Evolutionary conservation across 192 early-diverging fungal genomes (phyloP), one percentile per base, ranked within the genome.

Genomic region (Coemansia sp.): DNA sequence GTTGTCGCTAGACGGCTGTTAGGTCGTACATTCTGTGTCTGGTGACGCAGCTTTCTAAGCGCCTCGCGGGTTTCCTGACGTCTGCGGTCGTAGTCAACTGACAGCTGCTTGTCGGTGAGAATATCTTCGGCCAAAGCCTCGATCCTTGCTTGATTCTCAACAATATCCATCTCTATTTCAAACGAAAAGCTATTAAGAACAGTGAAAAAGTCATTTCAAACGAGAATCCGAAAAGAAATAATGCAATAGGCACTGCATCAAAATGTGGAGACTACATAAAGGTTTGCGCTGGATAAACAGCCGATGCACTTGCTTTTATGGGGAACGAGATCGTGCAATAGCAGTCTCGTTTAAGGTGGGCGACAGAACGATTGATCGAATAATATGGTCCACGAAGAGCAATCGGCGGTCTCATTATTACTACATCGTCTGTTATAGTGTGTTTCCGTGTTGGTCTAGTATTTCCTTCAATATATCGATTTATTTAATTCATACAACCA

Each of bases 41-140:
- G 66, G 59, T 72, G 45, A 15, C 59, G 65, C 15, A 82, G 66
- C 47, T 58, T 46, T 56, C 61, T 60, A 48, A 77, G 61, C 4
- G 80, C 80, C n/a, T 70, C 66, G 68, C 74, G 67, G 66, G 73
- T 77, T 36, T 82, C 80, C 40, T 77, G 71, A 41, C 64, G 67
- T 39, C 72, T 82, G 43, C 72, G 71, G 43, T 65, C 65, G 43
- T 82, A 82, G 54, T 77, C 80, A 16, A 67, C 52, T 11, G 66
- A 62, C 32, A 82, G 72, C 61, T 74, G 80, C 41, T 63, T 69
- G 66, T 82, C 80, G 2, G 80, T 77, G 12, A 82, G 52, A 26
- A 82, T 71, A 37, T 82, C 80, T 16, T 82, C 80, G 18, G 80
- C 75, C 8, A 82, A 68, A 8, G 71, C 66, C 41, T 82, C 80